Base-by-base conservation (phyloP, 2,329 filamentous ascomycete genomes). In the Colletotrichum scovillei region DNA sequence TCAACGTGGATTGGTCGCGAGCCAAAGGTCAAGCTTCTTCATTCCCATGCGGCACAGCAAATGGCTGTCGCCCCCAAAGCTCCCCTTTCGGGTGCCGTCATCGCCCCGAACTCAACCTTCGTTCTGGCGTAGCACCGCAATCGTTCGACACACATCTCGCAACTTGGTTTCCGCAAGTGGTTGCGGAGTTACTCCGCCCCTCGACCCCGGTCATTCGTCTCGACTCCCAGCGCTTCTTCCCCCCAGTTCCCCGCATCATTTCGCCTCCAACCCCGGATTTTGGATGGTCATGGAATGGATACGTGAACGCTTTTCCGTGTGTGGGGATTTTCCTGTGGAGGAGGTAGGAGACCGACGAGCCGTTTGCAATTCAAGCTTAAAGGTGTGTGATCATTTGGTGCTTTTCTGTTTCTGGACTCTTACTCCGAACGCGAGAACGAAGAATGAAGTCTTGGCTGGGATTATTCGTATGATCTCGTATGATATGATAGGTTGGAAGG, bases 181-280 rank as follows among this genome's bases (percentile, higher is more conserved):
- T 42, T 42, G 63, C 55, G 69, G 64, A 57, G 58, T 65, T 65
- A 38, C 69, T 72, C 69, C 64, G 69, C 69, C 35, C 28, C 58
- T 28, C 22, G 14, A 72, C 69, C 69, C 69, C 52, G n/a, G 69
- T 32, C 35, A n/a, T n/a, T 19, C 8, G 42, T 49, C 42, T 49
- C 42, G 19, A 49, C 38, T n/a, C 8, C 42, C 5, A 14, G 12
- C 14, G 0, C 14, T 38, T 57, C 28, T 12, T 9, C 26, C 22
- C 26, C 60, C 28, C 6, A 4, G 12, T 64, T 52, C 69, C 69
- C 65, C 69, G 69, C 69, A 72, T 42, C 24, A 59, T 68, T 58
- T 68, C 53, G 38, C 52, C 49, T 53, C 57, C 22, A 12, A 69
- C 66, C 59, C 70, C 70, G 67, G 66, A 65, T 73, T 73, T 26